Conservation (phyloP, 805 yeast species). For the Naumovozyma baii region DNA sequence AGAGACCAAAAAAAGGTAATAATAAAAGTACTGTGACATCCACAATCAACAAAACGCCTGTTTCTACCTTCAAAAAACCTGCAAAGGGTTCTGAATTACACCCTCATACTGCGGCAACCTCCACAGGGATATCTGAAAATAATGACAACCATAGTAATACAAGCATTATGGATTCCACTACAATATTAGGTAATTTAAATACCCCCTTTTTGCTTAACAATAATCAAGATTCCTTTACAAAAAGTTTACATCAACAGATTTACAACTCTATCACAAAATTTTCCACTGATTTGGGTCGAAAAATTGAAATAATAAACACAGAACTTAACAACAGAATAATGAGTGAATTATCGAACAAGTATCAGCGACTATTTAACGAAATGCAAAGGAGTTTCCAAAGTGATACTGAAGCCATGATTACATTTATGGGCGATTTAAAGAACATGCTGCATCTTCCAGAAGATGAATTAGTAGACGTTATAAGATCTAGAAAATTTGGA, state of each 20-base stretch:
- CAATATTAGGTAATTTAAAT: slow-evolving; percentile 1
- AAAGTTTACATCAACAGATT: slow-evolving; percentile 31
- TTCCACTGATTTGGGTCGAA: slow-evolving; percentile 29
- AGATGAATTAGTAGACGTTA: slow-evolving; percentile 18
- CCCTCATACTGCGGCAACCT: no score
- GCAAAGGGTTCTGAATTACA: no score
- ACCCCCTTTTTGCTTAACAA: neutral
- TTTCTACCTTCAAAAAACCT: neutral
- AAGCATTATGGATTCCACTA: slow-evolving; percentile 9
- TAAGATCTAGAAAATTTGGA: neutral
- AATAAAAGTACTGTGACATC: neutral
- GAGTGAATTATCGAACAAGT: slow-evolving; percentile 29
- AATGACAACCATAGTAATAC: neutral
- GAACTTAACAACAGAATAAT: slow-evolving; percentile 31
- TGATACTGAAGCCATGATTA: slow-evolving; percentile 32
- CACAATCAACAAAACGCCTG: neutral
- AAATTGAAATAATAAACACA: slow-evolving; percentile 30
- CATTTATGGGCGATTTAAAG: slow-evolving; percentile 29
- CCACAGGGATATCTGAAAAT: no score
- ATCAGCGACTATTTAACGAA: slow-evolving; percentile 27
- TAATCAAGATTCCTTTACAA: slow-evolving; percentile 22
- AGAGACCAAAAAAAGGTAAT: no score
- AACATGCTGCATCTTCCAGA: slow-evolving; percentile 31
- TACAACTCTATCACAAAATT: slow-evolving; percentile 28
- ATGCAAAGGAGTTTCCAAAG: slow-evolving; percentile 28